Base-by-base conservation (phyloP, 176 grass and related monocot genomes). In the Paspalum vaginatum region DNA sequence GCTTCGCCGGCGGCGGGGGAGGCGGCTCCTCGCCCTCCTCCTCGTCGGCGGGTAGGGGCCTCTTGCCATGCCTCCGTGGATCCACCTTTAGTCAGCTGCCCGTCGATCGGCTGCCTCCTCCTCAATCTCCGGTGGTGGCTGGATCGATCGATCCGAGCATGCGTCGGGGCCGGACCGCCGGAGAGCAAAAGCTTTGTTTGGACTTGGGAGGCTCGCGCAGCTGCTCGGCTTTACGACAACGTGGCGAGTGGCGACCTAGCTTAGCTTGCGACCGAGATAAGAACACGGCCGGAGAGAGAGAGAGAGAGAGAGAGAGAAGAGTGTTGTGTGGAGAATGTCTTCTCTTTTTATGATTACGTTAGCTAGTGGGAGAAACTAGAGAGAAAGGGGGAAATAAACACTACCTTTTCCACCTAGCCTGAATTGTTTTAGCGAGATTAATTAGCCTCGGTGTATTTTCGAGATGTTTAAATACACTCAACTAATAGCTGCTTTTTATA, bases 31-130 rank as follows among this genome's bases (percentile, higher is more conserved):
- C 59, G 24, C 6, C 58, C 38, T 83, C 81, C 17, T 85, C 79
- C 60, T 91, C 91, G 63, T 84, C 81, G 56, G 93, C 82, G 39
- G 91, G 89, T 55, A 99, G 88, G 65, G 97, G 73, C 79, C 97
- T 88, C 92, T 96, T 99, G 58, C 93, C 93, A 99, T 93, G 82
- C 73, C 88, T 52, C 79, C 87, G 84, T 75, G 94, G 90, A 94
- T 96, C 97, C 90, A 95, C 94, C 85, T 53, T 82, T 82, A 82
- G 37, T 85, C 42, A 41, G 49, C 62, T 68, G 65, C 49, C 50
- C 46, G 80, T 27, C 64, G 68, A 71, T 71, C 61, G 15, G 61
- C 68, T 5, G 63, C 73, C 5, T n/a, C 56, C 20, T 9, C 63
- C 55, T 1, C 17, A 24, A 4, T 14, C 13, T 14, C 13, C 22